These are phyloP conservation scores for Yarrowia galli DNA, from an alignment of 1,139 yeast genomes.

Conservation along the genomic window DNA sequence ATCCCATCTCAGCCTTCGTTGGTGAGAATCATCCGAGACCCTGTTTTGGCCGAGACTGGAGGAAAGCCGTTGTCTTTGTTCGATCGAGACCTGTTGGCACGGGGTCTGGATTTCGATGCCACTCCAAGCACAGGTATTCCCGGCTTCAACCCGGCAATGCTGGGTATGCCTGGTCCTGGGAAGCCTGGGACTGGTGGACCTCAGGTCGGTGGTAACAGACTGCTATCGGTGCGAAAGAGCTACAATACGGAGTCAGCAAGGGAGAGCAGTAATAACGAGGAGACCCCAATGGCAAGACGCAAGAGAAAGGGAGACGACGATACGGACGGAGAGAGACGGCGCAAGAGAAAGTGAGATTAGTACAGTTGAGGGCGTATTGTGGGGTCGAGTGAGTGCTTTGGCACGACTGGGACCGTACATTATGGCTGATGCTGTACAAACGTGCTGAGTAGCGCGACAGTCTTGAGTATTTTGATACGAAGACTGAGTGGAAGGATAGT, in stretches of 20 bases:
- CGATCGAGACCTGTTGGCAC: conserved; percentile 58
- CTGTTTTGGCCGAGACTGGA: conserved; percentile 42
- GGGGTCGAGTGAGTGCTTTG: neutral
- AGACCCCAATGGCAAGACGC: conserved; percentile 27
- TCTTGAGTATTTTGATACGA: neutral
- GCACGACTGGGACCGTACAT: neutral
- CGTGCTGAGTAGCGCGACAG: conserved; percentile 1
- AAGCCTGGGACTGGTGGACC: conserved; percentile 10
- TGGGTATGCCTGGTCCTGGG: conserved; percentile 51
- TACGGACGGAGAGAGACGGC: conserved; percentile 22
- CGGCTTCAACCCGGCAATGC: conserved; percentile 73
- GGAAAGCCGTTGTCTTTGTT: conserved; percentile 49
- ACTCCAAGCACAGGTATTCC: conserved; percentile 78
- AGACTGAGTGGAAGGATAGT: neutral
- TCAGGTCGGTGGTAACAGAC: conserved; percentile 15
- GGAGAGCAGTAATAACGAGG: conserved; percentile 37
- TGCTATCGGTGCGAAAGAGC: conserved; percentile 21
- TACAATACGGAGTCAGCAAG: conserved; percentile 33
- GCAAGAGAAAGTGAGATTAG: conserved; percentile 32
- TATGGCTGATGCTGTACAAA: conserved; percentile 1
- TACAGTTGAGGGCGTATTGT: neutral
- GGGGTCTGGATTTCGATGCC: conserved; percentile 67
- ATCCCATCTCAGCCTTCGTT: conserved; percentile 56
- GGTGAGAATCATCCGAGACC: conserved; percentile 45
- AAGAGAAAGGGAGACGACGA: conserved; percentile 33